Evolutionary conservation across 495 filamentous ascomycete genomes (phyloP), one percentile per base, ranked within the genome.

Genomic region (Talaromyces adpressus): DNA sequence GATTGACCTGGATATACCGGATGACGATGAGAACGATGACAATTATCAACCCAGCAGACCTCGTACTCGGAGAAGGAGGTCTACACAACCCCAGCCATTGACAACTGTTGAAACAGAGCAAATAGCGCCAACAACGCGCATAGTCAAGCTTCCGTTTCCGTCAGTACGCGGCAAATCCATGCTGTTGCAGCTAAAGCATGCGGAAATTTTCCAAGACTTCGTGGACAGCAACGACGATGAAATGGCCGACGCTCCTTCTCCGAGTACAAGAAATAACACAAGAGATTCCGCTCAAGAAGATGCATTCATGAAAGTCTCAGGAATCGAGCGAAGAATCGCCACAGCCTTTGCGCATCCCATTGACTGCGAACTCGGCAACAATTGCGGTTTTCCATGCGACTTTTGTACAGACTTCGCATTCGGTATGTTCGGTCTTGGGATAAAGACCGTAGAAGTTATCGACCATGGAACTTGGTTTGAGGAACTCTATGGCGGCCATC

Each of bases 271-370:
- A 14, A 49, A 49, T 14, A 6, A 22, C 22, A 20, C 45, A 9
- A 49, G n/a, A 49, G n/a, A 49, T 18, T 9, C 9, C 11, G 22
- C 27, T 6, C 52, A 29, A 22, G 41, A 61, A 51, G 34, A 27
- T 22, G 60, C 20, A 52, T 51, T 27, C 4, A 52, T 53, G 25
- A 14, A n/a, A 29, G 22, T 16, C n/a, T 14, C 25, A 12, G 20
- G 4, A 59, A 18, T 25, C 7, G 60, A 39, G 32, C 64, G 60
- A 16, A 68, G 47, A 11, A 75, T 77, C 54, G 59, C 29, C 5
- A 81, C 77, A 5, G 69, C 66, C 9, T 70, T 76, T 60, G 67
- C 72, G 11, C 75, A 81, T 58, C 78, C 78, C 0, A 71, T 81
- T 27, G 49, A 59, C 30, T 80, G 77, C 69, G 63, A 68, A 18